Percentiles rank a stretch among this genome's conserved stretches.
Conservation (phyloP, 208 protist species). For the Leishmania tarentolae region DNA sequence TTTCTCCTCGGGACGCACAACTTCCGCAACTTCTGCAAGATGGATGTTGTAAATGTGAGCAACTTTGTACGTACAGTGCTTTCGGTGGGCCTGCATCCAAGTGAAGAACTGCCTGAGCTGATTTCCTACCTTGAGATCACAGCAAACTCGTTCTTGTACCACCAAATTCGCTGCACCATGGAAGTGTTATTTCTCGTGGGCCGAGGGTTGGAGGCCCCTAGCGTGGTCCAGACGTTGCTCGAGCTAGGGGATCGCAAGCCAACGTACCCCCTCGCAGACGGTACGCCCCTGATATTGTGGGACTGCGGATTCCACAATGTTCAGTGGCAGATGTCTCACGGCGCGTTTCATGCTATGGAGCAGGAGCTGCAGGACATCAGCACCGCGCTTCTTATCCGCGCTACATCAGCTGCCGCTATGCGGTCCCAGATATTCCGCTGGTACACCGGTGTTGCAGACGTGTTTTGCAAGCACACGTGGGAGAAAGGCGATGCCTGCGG, state of each 20-base stretch:
- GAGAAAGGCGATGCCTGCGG: background rate
- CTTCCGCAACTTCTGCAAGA: constrained; percentile 98
- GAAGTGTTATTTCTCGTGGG: constrained; percentile 92
- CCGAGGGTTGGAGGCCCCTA: constrained; percentile 60
- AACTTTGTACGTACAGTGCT: constrained; percentile 91
- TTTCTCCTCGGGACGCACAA: constrained; percentile 95
- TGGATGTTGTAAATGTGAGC: constrained; percentile 93
- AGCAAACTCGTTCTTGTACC: constrained; percentile 96
- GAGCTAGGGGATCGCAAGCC: constrained; percentile 79
- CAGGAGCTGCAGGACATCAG: constrained; percentile 80
- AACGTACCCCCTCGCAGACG: constrained; percentile 74
- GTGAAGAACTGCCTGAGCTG: constrained; percentile 56
- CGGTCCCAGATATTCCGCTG: constrained; percentile 65
- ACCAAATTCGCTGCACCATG: constrained; percentile 97
- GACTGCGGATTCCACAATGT: constrained; percentile 72
- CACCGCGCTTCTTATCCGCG: constrained; percentile 69
- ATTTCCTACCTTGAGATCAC: constrained; percentile 91
- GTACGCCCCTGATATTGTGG: constrained; percentile 82
- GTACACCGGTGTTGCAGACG: constrained; percentile 48
- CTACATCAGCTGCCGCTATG: constrained; percentile 59
- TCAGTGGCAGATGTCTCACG: constrained; percentile 64
- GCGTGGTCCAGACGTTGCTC: constrained; percentile 62
- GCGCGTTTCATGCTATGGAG: constrained; percentile 49
- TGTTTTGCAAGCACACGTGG: constrained; percentile 10
- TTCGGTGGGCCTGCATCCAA: constrained; percentile 48